Evolutionary conservation across 768 basidiomycete genomes (phyloP).

Genomic region (Peribolospora baueri): DNA sequence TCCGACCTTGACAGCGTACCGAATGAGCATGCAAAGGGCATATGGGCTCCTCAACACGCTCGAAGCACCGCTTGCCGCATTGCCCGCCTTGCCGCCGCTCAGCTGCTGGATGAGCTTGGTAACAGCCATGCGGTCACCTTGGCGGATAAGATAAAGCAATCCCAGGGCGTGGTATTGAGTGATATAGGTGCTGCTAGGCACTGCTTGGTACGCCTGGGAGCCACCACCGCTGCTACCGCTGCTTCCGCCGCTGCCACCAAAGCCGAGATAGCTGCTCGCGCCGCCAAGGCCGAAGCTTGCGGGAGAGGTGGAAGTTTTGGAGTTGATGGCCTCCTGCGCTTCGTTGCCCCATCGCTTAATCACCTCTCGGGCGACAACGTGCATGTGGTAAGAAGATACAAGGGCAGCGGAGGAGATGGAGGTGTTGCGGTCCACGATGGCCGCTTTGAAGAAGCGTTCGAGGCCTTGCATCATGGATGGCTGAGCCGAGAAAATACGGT

Average conservation of each 20-base stretch:
- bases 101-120: slow-evolving; percentile 99
- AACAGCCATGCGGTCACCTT: slow-evolving; percentile 95
- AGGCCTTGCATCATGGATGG: slow-evolving; percentile 98
- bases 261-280: slow-evolving; percentile 38
- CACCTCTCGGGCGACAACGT: slow-evolving; percentile 75
- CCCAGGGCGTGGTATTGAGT: slow-evolving; percentile 94
- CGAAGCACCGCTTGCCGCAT: slow-evolving; percentile 58
- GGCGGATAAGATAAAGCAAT: slow-evolving; percentile 73
- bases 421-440: slow-evolving; percentile 87
- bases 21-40: slow-evolving; percentile 94
- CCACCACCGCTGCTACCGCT: slow-evolving; percentile 23
- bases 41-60: slow-evolving; percentile 79
- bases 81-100: slow-evolving; percentile 27
- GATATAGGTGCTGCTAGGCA: slow-evolving; percentile 73
- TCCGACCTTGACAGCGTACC: slow-evolving; percentile 94
- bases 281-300: slow-evolving; percentile 37
- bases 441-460: slow-evolving; percentile 97
- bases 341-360: slow-evolving; percentile 99
- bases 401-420: slow-evolving; percentile 89
- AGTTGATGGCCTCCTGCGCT: slow-evolving; percentile 81
- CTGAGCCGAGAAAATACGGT: slow-evolving; percentile 22
- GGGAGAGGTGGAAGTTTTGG: slow-evolving; percentile 43
- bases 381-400: slow-evolving; percentile 73
- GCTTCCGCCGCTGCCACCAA: slow-evolving; percentile 18
- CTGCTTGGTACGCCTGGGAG: slow-evolving; percentile 39